Evolutionary conservation across 2,329 filamentous ascomycete genomes (phyloP).

Genomic region (Apiospora hydei): DNA sequence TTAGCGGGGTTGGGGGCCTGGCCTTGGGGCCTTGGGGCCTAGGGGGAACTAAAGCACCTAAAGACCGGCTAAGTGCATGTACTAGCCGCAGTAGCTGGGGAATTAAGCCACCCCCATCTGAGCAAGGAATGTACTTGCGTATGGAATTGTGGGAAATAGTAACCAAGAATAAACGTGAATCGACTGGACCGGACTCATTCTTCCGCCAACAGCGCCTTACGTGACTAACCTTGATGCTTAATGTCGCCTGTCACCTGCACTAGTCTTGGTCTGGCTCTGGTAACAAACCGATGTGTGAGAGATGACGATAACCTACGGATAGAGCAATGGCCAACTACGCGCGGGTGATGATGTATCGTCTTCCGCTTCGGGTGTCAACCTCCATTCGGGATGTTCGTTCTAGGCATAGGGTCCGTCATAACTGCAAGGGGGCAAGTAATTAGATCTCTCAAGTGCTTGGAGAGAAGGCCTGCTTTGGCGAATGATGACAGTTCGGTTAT

Average conservation of each 20-base stretch:
- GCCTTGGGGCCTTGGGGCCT: background rate
- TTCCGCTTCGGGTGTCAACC: background rate
- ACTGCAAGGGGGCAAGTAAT: background rate
- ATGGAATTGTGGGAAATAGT: background rate
- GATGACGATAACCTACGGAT: background rate
- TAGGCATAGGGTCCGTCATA: background rate
- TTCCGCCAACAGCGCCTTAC: background rate
- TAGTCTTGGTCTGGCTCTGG: background rate
- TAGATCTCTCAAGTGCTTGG: background rate
- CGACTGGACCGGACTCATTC: slow-evolving; percentile 12
- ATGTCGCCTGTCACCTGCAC: background rate
- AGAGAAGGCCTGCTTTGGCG: background rate
- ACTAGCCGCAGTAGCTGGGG: background rate
- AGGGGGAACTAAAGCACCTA: background rate
- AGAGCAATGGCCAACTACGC: background rate
- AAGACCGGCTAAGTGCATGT: background rate
- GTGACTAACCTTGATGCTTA: background rate
- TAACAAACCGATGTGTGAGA: background rate
- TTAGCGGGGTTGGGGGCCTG: background rate
- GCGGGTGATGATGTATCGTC: background rate
- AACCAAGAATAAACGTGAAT: background rate
- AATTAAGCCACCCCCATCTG: slow-evolving; percentile 4
- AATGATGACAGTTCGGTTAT: slow-evolving; percentile 13
- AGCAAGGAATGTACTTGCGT: background rate
- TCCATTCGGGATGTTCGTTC: background rate